These are phyloP conservation scores for Yamadazyma aaseri DNA, from an alignment of 1,139 yeast genomes.

Conservation along the genomic window DNA sequence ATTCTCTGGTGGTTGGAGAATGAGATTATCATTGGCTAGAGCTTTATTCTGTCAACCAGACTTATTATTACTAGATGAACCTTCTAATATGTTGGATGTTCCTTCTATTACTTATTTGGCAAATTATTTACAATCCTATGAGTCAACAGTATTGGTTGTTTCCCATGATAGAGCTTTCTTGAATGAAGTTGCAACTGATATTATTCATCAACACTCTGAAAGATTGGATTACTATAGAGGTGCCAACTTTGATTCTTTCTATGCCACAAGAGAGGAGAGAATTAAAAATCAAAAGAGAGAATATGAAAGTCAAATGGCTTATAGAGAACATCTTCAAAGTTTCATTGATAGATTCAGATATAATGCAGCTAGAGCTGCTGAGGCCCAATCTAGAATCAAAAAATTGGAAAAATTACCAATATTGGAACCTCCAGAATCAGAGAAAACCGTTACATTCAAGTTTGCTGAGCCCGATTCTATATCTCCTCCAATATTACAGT, in stretches of 20 bases:
- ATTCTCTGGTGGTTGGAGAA: constrained; percentile 99
- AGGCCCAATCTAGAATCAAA: constrained; percentile 96
- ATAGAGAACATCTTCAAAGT: constrained; percentile 86
- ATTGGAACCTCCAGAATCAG: constrained; percentile 94
- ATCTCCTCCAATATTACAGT: constrained; percentile 91
- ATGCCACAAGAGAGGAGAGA: constrained; percentile 92
- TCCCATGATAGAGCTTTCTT: constrained; percentile 97
- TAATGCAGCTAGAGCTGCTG: constrained; percentile 95
- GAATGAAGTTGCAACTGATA: constrained; percentile 97
- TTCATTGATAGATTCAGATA: constrained; percentile 95
- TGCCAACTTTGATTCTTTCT: constrained; percentile 88
- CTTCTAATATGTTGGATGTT: constrained; percentile 99
- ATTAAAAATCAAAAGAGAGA: constrained; percentile 90
- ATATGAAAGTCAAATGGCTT: constrained; percentile 96
- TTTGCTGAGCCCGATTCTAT: constrained; percentile 94
- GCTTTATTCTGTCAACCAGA: constrained; percentile 98
- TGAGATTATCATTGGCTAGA: constrained; percentile 97
- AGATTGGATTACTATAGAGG: constrained; percentile 95
- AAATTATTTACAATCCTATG: constrained; percentile 81
- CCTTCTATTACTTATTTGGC: constrained; percentile 95
- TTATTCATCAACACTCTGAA: constrained; percentile 95
- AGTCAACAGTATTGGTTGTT: constrained; percentile 89
- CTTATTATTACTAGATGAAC: constrained; percentile 89
- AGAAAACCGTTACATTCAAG: constrained; percentile 75
- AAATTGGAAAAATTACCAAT: constrained; percentile 91